phyloP scores from a whole-genome alignment of 306 rosid species.

The Ammopiptanthus mongolicus region DNA sequence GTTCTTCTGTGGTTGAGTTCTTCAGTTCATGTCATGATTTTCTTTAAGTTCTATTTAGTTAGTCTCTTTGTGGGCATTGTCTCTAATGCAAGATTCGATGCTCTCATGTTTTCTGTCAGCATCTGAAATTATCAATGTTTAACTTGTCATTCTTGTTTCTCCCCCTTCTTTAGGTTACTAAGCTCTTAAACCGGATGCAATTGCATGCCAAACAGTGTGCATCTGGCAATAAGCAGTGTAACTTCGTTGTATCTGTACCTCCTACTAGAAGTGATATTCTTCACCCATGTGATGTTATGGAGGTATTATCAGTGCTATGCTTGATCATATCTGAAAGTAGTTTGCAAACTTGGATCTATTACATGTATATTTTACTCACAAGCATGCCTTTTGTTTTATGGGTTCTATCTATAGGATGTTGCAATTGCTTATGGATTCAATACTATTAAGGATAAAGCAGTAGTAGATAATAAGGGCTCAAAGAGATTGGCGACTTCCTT shows the following conservation, averaged over 20 bases:
- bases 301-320: constrained; percentile 42
- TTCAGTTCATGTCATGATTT: neutral
- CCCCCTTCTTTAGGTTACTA: constrained; percentile 54
- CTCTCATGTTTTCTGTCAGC: neutral
- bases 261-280: constrained; percentile 92
- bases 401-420: constrained; percentile 56
- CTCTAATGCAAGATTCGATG: neutral
- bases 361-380: constrained; percentile 13
- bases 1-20: neutral
- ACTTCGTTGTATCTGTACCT: constrained; percentile 62
- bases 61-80: neutral
- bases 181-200: constrained; percentile 82
- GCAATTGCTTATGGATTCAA: constrained; percentile 91
- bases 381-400: neutral
- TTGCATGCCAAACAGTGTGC: constrained; percentile 52
- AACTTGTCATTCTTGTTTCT: constrained; percentile 1
- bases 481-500: constrained; percentile 64
- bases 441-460: constrained; percentile 72
- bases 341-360: neutral
- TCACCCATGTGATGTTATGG: constrained; percentile 97
- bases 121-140: neutral
- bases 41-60: neutral
- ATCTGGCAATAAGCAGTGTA: constrained; percentile 30
- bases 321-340: neutral
- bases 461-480: constrained; percentile 74